Evolutionary conservation across 169 alveolate species (phyloP).

Genomic region (Perkinsus olseni): DNA sequence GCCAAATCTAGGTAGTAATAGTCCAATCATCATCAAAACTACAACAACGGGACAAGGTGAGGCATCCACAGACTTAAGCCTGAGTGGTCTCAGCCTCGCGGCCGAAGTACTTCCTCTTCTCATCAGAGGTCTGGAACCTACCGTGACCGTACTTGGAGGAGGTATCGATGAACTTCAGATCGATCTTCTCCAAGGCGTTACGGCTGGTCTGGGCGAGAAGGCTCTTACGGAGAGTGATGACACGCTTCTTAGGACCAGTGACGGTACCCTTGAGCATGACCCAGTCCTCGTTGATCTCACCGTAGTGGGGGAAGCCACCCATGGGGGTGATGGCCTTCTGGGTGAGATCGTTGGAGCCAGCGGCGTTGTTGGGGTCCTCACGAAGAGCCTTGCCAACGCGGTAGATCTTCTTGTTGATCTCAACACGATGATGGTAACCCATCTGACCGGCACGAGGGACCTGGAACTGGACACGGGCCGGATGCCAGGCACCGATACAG

Average conservation of each 20-base stretch:
- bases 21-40: too few species aligned
- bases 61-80: background rate
- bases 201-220: constrained; percentile 84
- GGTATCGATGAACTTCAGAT: constrained; percentile 98
- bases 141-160: constrained; percentile 99
- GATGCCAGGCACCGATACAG: constrained; percentile 99
- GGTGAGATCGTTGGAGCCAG: constrained; percentile 95
- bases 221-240: constrained; percentile 92
- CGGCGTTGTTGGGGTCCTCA: constrained; percentile 85
- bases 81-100: constrained; percentile 25
- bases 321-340: constrained; percentile 98
- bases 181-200: constrained; percentile 85
- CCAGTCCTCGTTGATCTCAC: constrained; percentile 95
- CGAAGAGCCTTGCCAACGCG: constrained; percentile 83
- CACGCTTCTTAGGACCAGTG: constrained; percentile 96
- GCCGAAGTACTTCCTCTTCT: constrained; percentile 95
- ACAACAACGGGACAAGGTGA: too few species aligned
- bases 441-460: constrained; percentile 99
- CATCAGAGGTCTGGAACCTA: constrained; percentile 98
- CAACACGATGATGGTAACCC: constrained; percentile 99
- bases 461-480: constrained; percentile 98
- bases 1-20: background rate
- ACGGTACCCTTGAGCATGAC: constrained; percentile 96
- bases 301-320: constrained; percentile 99
- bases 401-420: constrained; percentile 97